Evolutionary conservation across 2,329 filamentous ascomycete genomes (phyloP).

Genomic region (Aspergillus hiratsukae): DNA sequence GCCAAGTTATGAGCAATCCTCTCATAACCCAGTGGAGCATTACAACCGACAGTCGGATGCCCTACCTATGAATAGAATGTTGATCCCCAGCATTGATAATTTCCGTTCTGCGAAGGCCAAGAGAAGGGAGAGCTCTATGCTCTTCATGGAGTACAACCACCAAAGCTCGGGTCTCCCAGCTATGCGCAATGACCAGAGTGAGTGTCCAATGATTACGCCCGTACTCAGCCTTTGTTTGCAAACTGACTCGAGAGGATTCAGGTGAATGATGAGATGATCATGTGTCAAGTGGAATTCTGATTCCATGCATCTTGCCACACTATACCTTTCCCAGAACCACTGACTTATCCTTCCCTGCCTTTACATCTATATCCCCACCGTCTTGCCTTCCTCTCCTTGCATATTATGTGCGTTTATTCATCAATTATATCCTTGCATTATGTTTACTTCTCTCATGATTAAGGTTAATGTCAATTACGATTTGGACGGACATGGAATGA

Average conservation of each 20-base stretch:
- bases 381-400: neutral
- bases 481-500: constrained; percentile 28
- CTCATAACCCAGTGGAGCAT: constrained; percentile 23
- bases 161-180: constrained; percentile 22
- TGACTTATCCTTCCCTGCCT: neutral
- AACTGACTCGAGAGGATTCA: neutral
- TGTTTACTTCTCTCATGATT: constrained; percentile 9
- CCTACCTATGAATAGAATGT: constrained; percentile 37
- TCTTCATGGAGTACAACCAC: constrained; percentile 40
- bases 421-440: constrained; percentile 3
- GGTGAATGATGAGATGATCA: neutral
- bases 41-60: constrained; percentile 22
- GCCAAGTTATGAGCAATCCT: constrained; percentile 43
- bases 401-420: neutral
- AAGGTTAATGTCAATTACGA: constrained; percentile 23
- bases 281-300: neutral
- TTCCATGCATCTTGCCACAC: neutral
- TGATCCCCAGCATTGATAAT: constrained; percentile 35
- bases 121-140: constrained; percentile 46
- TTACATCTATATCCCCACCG: neutral
- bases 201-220: constrained; percentile 1
- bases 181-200: constrained; percentile 20
- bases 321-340: no score
- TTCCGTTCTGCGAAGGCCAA: constrained; percentile 40
- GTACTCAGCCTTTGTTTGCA: neutral